These are phyloP conservation scores for Dendrobium catenatum DNA, from an alignment of 106 monocot species.

Conservation along the genomic window DNA sequence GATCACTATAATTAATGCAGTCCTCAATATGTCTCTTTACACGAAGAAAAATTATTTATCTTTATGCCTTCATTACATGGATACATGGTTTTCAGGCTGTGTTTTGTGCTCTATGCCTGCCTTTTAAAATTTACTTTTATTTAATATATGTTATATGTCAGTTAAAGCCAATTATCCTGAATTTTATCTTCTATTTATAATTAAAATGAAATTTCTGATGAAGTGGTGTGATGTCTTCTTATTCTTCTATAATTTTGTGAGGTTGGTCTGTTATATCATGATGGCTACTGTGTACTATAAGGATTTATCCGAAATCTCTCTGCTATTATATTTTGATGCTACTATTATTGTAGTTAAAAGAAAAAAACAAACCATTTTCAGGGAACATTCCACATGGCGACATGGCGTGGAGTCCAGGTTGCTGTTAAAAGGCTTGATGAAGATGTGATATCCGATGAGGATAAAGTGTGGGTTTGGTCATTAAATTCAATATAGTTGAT, in stretches of 20 bases:
- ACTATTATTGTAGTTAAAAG: not conserved
- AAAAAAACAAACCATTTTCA: constrained; percentile 16
- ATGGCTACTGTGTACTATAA: not conserved
- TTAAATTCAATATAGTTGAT: constrained; percentile 3
- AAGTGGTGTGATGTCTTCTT: not conserved
- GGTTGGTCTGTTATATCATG: not conserved
- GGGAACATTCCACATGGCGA: constrained; percentile 84
- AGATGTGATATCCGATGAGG: constrained; percentile 62
- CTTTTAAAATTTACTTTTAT: not conserved
- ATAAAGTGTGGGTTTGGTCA: constrained; percentile 87
- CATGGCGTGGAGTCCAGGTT: constrained; percentile 90
- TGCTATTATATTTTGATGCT: not conserved
- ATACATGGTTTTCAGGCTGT: not conserved
- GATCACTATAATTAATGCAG: not conserved
- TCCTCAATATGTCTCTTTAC: not conserved
- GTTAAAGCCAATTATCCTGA: not conserved
- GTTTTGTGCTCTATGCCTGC: not conserved
- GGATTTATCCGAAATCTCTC: not conserved
- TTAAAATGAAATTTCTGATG: not conserved
- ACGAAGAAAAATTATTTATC: not conserved
- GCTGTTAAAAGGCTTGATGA: constrained; percentile 83
- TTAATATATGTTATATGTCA: not conserved
- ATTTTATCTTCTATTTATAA: not conserved
- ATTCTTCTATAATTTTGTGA: not conserved
- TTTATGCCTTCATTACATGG: not conserved